phyloP scores from a whole-genome alignment of 176 grass and related monocot genomes.

The Alloteropsis semialata region DNA sequence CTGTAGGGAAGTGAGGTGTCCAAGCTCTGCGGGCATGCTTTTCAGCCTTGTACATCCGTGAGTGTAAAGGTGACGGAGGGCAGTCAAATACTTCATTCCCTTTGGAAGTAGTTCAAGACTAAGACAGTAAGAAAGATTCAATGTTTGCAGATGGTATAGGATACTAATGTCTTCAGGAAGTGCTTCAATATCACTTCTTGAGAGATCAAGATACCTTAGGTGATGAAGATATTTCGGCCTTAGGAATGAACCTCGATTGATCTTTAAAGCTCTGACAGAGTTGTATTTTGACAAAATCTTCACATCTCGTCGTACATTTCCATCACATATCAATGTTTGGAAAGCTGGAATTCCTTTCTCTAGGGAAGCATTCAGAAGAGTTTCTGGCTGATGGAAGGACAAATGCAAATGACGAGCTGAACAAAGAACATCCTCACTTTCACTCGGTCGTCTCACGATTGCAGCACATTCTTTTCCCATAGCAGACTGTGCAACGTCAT shows the following conservation, averaged over 20 bases:
- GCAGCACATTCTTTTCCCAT: too few relatives aligned
- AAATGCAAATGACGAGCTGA: too few relatives aligned
- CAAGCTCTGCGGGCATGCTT: neutral
- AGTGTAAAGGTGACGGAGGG: too few relatives aligned
- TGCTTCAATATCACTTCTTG: neutral
- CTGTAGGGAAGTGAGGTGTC: neutral
- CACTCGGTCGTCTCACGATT: too few relatives aligned
- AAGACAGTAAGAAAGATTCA: neutral
- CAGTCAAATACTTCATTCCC: neutral
- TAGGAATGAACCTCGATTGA: neutral
- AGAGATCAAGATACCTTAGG: neutral
- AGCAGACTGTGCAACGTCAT: constrained; percentile 5
- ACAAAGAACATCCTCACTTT: too few relatives aligned
- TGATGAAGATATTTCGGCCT: neutral
- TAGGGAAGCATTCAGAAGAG: too few relatives aligned
- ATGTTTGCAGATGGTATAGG: neutral
- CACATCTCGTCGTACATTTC: too few relatives aligned
- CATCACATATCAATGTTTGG: too few relatives aligned
- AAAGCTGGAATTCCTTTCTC: too few relatives aligned
- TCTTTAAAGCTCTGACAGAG: too few relatives aligned
- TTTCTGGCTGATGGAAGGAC: too few relatives aligned
- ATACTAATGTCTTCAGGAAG: neutral
- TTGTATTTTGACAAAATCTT: too few relatives aligned
- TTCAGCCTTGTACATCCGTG: neutral
- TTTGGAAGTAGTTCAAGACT: neutral